These are phyloP conservation scores for Heliosperma pusillum DNA, from an alignment of 148 eudicot genomes.

Conservation along the genomic window DNA sequence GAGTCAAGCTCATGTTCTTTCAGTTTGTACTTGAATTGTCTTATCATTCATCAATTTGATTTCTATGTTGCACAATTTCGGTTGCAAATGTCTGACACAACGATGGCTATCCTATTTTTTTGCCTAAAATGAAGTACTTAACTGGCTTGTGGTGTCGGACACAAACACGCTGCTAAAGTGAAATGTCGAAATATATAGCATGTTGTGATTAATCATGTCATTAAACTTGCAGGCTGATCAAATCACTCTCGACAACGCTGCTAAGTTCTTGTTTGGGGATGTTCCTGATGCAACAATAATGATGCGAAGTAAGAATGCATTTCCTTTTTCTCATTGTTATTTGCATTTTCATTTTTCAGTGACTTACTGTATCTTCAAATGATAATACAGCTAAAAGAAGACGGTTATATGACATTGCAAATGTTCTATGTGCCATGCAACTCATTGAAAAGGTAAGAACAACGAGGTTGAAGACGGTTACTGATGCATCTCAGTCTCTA, in stretches of 20 bases:
- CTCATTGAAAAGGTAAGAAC: constrained; percentile 88
- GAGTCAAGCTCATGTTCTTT: constrained; percentile 24
- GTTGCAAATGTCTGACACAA: too few relatives aligned
- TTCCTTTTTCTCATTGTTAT: constrained; percentile 13
- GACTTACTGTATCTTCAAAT: constrained; percentile 34
- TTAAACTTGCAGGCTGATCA: constrained; percentile 43
- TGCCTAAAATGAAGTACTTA: too few relatives aligned
- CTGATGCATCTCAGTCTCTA: too few relatives aligned
- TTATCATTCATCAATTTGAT: too few relatives aligned
- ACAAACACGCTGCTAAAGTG: too few relatives aligned
- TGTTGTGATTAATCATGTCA: too few relatives aligned
- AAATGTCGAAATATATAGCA: too few relatives aligned
- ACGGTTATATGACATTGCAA: constrained; percentile 89
- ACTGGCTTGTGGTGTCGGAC: too few relatives aligned
- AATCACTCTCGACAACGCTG: constrained; percentile 90
- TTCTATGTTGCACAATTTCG: too few relatives aligned
- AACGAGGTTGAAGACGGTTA: too few relatives aligned
- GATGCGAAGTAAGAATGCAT: constrained; percentile 61
- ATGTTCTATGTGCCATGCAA: constrained; percentile 80
- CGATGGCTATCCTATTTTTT: too few relatives aligned
- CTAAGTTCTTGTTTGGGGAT: constrained; percentile 74
- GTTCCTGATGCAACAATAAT: constrained; percentile 46
- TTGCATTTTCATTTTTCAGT: constrained; percentile 17
- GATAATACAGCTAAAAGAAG: constrained; percentile 85
- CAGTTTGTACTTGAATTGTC: not conserved